Percentiles rank a stretch among this genome's conserved stretches.
Conservation (phyloP, 805 yeast genomes). For the Candida piceae region DNA sequence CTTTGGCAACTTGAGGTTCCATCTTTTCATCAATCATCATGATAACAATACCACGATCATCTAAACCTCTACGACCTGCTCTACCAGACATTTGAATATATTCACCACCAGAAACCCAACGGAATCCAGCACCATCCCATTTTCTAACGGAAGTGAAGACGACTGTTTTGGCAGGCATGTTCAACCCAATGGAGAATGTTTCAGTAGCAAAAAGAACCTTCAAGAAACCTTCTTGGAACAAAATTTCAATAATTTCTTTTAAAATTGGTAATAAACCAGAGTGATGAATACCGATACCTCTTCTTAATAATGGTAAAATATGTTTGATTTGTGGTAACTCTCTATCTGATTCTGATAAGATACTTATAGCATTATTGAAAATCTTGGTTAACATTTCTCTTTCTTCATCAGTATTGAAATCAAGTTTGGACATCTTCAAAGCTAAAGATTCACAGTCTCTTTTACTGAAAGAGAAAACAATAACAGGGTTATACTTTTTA, state of each 20-base stretch:
- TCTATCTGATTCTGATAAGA: conserved; percentile 85
- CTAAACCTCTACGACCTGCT: conserved; percentile 69
- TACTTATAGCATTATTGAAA: conserved; percentile 81
- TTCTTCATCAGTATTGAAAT: conserved; percentile 91
- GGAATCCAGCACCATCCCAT: conserved; percentile 96
- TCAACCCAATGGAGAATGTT: conserved; percentile 95
- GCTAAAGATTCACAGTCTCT: conserved; percentile 96
- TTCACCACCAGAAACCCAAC: conserved; percentile 99
- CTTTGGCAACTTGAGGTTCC: conserved; percentile 99
- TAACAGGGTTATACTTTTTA: conserved; percentile 94
- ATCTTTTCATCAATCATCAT: conserved; percentile 99
- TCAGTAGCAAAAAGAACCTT: conserved; percentile 97
- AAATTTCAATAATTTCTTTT: conserved; percentile 91
- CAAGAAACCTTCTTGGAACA: conserved; percentile 93
- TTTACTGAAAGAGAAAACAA: conserved; percentile 96
- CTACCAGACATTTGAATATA: conserved; percentile 88
- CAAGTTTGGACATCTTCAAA: conserved; percentile 89
- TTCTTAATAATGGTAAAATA: conserved; percentile 77
- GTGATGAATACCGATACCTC: conserved; percentile 99
- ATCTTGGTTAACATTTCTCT: conserved; percentile 86
- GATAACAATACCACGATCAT: conserved; percentile 97
- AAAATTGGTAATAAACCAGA: conserved; percentile 89
- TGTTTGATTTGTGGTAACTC: conserved; percentile 93
- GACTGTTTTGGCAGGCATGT: conserved; percentile 99
- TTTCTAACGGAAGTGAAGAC: conserved; percentile 96